Percentiles rank a stretch among this genome's conserved stretches.
These are phyloP conservation scores for Pseudocercospora eumusae DNA, from an alignment of 2,329 filamentous ascomycete species.

Conservation along the genomic window DNA sequence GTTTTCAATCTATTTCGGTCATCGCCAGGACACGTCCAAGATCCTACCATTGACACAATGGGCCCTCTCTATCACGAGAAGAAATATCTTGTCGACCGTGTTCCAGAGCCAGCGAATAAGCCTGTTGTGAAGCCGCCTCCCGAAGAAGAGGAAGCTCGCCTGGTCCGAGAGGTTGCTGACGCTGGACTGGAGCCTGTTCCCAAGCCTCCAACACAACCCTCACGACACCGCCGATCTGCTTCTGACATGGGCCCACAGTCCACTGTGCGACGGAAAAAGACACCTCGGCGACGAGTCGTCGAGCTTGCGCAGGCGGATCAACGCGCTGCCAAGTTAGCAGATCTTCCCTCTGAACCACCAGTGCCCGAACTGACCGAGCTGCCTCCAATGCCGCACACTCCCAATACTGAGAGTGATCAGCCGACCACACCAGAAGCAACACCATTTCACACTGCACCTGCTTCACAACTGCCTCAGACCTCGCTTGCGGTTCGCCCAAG, in stretches of 20 bases:
- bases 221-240: conserved; percentile 33
- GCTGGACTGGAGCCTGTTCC: conserved; percentile 21
- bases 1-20: conserved; percentile 96
- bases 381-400: conserved; percentile 31
- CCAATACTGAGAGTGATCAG: conserved; percentile 31
- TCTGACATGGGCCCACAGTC: conserved; percentile 36
- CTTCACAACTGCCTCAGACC: conserved; percentile 23
- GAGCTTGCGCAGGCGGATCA: conserved; percentile 55
- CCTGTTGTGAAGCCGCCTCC: conserved; percentile 73
- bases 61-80: conserved; percentile 83
- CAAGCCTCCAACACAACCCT: conserved; percentile 15
- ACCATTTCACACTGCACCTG: conserved; percentile 30
- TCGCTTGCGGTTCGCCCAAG: conserved; percentile 29
- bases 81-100: conserved; percentile 79
- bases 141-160: conserved; percentile 53
- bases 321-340: conserved; percentile 28
- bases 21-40: conserved; percentile 85
- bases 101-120: conserved; percentile 70
- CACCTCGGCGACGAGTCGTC: conserved; percentile 58
- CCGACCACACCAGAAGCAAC: conserved; percentile 33
- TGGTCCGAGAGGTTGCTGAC: conserved; percentile 10
- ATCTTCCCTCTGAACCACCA: conserved; percentile 20
- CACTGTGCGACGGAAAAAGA: conserved; percentile 58
- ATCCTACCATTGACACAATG: conserved; percentile 82
- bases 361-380: conserved; percentile 35